Conservation (phyloP, 225 moss, liverwort and hornwort genomes). For the Thuidium tamariscinum region DNA sequence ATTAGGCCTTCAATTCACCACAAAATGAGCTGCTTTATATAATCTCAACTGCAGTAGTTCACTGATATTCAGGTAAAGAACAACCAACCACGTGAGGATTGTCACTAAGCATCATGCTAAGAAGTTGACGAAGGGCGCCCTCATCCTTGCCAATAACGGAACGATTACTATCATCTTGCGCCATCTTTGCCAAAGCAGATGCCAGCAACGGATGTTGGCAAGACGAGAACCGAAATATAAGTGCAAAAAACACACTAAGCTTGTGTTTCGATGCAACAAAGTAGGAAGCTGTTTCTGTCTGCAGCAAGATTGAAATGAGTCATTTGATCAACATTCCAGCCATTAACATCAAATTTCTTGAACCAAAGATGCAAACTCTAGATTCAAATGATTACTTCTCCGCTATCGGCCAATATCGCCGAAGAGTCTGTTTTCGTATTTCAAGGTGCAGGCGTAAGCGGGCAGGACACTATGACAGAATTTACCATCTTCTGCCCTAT, state of each 20-base stretch:
- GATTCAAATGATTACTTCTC: neutral
- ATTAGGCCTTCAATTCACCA: neutral
- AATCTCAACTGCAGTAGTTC: neutral
- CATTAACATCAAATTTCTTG: neutral
- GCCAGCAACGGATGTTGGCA: conserved; percentile 98
- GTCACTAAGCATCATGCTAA: conserved; percentile 99
- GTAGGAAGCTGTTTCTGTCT: conserved; percentile 84
- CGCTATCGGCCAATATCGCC: neutral
- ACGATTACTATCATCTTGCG: conserved; percentile 93
- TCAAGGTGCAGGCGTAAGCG: neutral
- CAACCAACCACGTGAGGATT: conserved; percentile 85
- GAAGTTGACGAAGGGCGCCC: conserved; percentile 93
- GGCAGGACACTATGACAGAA: neutral
- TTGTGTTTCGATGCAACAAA: conserved; percentile 98
- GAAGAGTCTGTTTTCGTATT: neutral
- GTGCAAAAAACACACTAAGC: conserved; percentile 95
- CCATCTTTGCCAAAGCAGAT: conserved; percentile 94
- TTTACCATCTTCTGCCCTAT: neutral
- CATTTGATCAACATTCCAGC: neutral
- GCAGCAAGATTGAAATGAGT: conserved; percentile 10
- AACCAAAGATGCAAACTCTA: neutral
- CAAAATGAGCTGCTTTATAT: neutral
- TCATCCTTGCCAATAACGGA: conserved; percentile 99
- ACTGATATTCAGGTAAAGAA: neutral
- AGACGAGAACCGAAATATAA: conserved; percentile 96